These are phyloP conservation scores for Obelidium mucronatum DNA, from an alignment of 192 early-diverging fungal genomes.

Conservation along the genomic window DNA sequence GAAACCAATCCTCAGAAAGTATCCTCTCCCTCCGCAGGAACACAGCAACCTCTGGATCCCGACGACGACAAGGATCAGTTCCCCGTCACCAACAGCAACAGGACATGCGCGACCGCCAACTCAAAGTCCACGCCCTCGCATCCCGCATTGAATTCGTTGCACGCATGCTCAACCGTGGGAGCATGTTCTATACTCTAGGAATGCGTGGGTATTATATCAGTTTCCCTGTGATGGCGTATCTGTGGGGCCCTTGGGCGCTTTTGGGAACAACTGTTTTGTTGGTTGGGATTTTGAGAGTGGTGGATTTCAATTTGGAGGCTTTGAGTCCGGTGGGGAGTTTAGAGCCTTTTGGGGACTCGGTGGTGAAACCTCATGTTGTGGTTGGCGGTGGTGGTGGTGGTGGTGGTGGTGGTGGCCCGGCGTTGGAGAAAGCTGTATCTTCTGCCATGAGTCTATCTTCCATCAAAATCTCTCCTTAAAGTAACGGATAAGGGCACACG, in stretches of 20 bases:
- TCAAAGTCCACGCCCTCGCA: constrained; percentile 7
- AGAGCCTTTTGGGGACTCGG: constrained; percentile 49
- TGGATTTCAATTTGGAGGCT: background rate
- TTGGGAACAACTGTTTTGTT: constrained; percentile 38
- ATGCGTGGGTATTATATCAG: constrained; percentile 48
- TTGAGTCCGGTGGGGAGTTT: constrained; percentile 36
- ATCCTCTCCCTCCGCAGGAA: too few relatives aligned
- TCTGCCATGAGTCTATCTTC: too few relatives aligned
- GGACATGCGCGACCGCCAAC: constrained; percentile 14
- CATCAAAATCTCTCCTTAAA: too few relatives aligned
- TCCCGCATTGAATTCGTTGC: constrained; percentile 40
- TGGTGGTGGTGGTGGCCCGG: background rate
- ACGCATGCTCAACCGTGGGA: constrained; percentile 46
- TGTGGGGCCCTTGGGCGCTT: constrained; percentile 25
- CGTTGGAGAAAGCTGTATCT: background rate
- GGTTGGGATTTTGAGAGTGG: constrained; percentile 37
- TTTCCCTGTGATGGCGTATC: constrained; percentile 30
- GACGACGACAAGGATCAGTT: too few relatives aligned
- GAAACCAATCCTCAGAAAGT: too few relatives aligned
- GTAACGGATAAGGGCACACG: too few relatives aligned
- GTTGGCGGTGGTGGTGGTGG: constrained; percentile 8
- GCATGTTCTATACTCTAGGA: constrained; percentile 35
- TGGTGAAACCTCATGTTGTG: constrained; percentile 49
- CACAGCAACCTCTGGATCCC: background rate
- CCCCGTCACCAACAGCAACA: too few relatives aligned